Evolutionary conservation across 805 yeast genomes (phyloP).

Genomic region (Ogataea haglerorum): DNA sequence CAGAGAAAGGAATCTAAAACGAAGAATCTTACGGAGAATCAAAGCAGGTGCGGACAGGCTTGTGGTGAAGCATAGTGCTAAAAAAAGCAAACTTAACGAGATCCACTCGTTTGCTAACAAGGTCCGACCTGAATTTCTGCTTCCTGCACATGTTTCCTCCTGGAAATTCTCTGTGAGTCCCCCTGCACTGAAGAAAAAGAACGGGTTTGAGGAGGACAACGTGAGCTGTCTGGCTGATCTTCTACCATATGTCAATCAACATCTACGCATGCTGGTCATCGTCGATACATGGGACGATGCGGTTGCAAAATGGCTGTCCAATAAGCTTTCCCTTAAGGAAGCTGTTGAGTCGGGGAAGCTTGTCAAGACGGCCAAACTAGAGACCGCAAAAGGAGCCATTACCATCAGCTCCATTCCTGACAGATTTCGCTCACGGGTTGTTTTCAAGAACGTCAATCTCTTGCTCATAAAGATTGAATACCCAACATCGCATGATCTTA

Average conservation of each 20-base stretch:
- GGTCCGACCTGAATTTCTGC: conserved; percentile 19
- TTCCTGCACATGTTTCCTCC: background rate
- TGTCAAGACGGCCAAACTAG: conserved; percentile 1
- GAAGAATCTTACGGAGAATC: conserved; percentile 32
- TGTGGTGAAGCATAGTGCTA: conserved; percentile 25
- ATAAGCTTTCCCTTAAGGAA: conserved; percentile 27
- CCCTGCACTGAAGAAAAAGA: background rate
- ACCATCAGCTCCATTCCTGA: conserved; percentile 42
- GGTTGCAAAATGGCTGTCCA: conserved; percentile 9
- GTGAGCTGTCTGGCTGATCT: conserved; percentile 1
- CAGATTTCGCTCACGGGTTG: conserved; percentile 34
- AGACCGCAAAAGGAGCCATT: conserved; percentile 19
- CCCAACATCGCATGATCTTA: conserved; percentile 18
- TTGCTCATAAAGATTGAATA: conserved; percentile 54
- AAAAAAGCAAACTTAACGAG: conserved; percentile 41
- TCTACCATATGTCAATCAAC: background rate
- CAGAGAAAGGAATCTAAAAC: conserved; percentile 33
- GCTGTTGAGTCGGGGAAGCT: conserved; percentile 25
- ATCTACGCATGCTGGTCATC: conserved; percentile 34
- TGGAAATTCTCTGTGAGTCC: background rate
- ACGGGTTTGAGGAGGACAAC: conserved; percentile 1
- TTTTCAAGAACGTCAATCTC: conserved; percentile 40
- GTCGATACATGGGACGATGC: conserved; percentile 45
- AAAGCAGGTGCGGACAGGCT: conserved; percentile 25
- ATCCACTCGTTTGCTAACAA: conserved; percentile 26